These are phyloP conservation scores for Elongisporangium anandrum DNA, from an alignment of 352 stramenopile species.

Conservation along the genomic window DNA sequence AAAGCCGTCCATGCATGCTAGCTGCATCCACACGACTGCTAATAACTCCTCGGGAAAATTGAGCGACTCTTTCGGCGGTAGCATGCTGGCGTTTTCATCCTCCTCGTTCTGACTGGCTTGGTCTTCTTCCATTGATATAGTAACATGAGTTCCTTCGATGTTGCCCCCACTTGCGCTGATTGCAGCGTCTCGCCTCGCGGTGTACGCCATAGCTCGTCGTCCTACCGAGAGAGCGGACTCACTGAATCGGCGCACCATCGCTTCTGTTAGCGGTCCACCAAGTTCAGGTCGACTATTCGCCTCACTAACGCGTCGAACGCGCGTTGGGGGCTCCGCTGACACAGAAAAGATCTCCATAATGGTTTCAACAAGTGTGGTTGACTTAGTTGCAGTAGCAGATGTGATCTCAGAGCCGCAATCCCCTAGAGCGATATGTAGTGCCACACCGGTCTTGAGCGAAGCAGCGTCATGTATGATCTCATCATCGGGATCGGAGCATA, in stretches of 20 bases:
- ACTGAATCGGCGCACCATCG: constrained; percentile 56
- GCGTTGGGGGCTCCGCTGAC: not conserved
- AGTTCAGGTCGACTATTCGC: constrained; percentile 41
- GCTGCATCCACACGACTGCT: constrained; percentile 77
- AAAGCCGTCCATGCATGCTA: constrained; percentile 75
- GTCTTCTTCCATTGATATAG: constrained; percentile 17
- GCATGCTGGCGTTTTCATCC: constrained; percentile 9
- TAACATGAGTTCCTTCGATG: constrained; percentile 13
- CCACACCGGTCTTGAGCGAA: constrained; percentile 80
- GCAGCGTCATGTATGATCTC: constrained; percentile 82
- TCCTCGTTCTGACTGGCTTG: constrained; percentile 9
- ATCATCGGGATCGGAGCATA: constrained; percentile 79
- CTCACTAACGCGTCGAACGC: constrained; percentile 41
- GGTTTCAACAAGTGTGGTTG: not conserved
- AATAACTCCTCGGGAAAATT: constrained; percentile 64
- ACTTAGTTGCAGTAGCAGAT: not conserved
- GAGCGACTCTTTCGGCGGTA: constrained; percentile 13
- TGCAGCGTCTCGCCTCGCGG: constrained; percentile 18
- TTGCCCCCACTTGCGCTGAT: constrained; percentile 3
- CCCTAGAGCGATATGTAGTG: constrained; percentile 55
- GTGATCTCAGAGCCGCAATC: constrained; percentile 15
- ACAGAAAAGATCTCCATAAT: not conserved
- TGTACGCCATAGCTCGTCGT: constrained; percentile 50
- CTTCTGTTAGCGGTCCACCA: constrained; percentile 59
- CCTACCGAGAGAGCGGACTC: constrained; percentile 61